A percentile compares a stretch with the other conserved stretches of the same genome.
Evolutionary conservation across 768 basidiomycete species (phyloP).

Genomic region (Boletus eberwhitei): DNA sequence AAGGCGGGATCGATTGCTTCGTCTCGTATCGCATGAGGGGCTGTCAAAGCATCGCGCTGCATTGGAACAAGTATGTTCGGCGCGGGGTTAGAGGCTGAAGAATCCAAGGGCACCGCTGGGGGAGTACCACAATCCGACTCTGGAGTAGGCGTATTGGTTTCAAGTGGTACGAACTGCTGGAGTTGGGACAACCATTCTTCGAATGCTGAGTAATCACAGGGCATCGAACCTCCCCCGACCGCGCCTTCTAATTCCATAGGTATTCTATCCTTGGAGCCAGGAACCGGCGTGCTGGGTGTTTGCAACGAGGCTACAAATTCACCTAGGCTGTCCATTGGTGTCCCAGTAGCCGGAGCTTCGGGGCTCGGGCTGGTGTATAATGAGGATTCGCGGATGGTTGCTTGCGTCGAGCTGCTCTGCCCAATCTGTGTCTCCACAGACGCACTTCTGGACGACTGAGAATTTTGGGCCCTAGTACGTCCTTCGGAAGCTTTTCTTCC

Average conservation of each 20-base stretch:
- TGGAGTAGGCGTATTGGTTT: slow-evolving; percentile 2
- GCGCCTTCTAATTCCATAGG: slow-evolving; percentile 6
- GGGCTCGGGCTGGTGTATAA: background rate
- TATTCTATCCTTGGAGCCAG: slow-evolving; percentile 7
- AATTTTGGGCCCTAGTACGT: slow-evolving; percentile 35
- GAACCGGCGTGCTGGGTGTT: slow-evolving; percentile 9
- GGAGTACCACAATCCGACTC: slow-evolving; percentile 9
- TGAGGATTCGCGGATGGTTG: background rate
- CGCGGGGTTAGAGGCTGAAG: background rate
- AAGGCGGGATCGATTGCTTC: slow-evolving; percentile 33
- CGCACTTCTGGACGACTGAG: slow-evolving; percentile 29
- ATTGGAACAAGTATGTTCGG: background rate
- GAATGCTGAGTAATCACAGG: slow-evolving; percentile 39
- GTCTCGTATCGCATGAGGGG: slow-evolving; percentile 9
- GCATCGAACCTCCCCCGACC: slow-evolving; percentile 4
- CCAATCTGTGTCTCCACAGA: slow-evolving; percentile 16
- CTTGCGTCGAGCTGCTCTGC: background rate
- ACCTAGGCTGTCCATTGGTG: slow-evolving; percentile 24
- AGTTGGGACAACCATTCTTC: slow-evolving; percentile 53
- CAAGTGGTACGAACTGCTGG: slow-evolving; percentile 40
- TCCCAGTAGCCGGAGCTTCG: background rate
- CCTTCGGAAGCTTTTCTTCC: background rate
- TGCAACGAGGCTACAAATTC: slow-evolving; percentile 41
- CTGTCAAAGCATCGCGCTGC: background rate
- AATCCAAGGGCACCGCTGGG: background rate